Base-by-base conservation (phyloP, 345 rosid genomes). In the Microcos paniculata region DNA sequence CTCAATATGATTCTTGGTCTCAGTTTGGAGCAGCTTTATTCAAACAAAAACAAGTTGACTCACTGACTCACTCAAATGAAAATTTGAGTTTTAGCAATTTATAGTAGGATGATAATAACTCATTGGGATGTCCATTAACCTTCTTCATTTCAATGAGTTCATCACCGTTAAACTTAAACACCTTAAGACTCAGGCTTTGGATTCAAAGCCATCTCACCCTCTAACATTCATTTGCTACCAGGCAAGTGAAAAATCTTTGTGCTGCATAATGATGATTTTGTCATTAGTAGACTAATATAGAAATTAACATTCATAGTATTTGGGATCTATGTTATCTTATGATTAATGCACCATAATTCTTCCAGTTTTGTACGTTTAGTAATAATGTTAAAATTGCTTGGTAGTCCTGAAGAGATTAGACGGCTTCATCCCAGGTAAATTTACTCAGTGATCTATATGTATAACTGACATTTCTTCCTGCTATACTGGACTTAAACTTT, bases 1-100 rank as follows among this genome's bases (percentile, higher is more conserved):
- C 77, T 35, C 9, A 71, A 62, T 8, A 15, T 67, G 40, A 69
- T 78, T 76, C 72, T 43, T 40, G 6, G 72, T 48, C 67, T 72
- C 90, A 96, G 99, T 80, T 90, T 96, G 89, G 91, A 89, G 88
- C 90, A 87, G 82, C 94, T 96, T 71, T 86, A 93, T 78, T 80
- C 92, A 87, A 93, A 87, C 85, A 93, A 88, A 77, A 96, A 96
- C 88, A 87, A 86, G 61, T 83, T 96, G 84, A 75, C 87, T 65
- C n/a, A n/a, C n/a, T n/a, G n/a, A n/a, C n/a, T n/a, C n/a, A n/a
- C n/a, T n/a, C n/a, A n/a, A n/a, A n/a, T n/a, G n/a, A n/a, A n/a
- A n/a, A n/a, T n/a, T n/a, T n/a, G n/a, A n/a, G 19, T 66, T n/a
- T 49, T 10, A 30, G 49, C 49, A 18, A 49, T 48, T 49, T 24